Evolutionary conservation across 2,329 filamentous ascomycete genomes (phyloP), one percentile per base, ranked within the genome.

Genomic region (Botryosphaeria agaves): DNA sequence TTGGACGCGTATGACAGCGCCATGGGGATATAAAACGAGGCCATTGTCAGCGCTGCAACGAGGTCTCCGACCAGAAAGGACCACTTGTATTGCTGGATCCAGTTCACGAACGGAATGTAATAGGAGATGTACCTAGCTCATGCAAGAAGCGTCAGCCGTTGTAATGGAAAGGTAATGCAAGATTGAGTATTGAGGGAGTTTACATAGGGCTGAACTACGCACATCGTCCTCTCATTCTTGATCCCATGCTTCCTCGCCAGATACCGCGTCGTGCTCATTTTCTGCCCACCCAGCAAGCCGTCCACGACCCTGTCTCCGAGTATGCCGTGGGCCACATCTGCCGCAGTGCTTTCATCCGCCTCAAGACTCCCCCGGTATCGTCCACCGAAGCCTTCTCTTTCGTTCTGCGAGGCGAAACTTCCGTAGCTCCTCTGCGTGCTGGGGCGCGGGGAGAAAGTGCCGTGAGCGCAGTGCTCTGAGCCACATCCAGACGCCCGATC

Each of bases 21-120:
- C 85, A 98, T 94, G 30, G 89, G 89, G 21, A 98, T 78, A 52
- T 98, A 98, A 59, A 98, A 89, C 16, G 85, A 93, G n/a, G 87
- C 82, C 60, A 98, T 77, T n/a, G 89, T 95, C 38, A 95, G 52
- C 29, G 87, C 85, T 6, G 87, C 78, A 9, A 92, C 63, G 12
- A 95, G 57, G 52, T 98, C 89, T 28, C 89, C 89, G 42, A 76
- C 72, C 28, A 95, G 54, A 53, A 81, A 93, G 3, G 72, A 69
- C 66, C 72, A 75, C 42, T 69, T 72, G 55, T 98, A 98, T 55
- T 93, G 82, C 31, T 64, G 66, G 37, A 92, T 76, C 89, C 89
- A 98, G 39, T 77, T 84, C 40, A 93, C 60, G 37, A 85, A 81
- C 0, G 89, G 89, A 27, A 98, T 62, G 49, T 98, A 98, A 59